Evolutionary conservation across 140 eudicot species (phyloP), one percentile per base, ranked within the genome.

Genomic region (Bidens hawaiensis): DNA sequence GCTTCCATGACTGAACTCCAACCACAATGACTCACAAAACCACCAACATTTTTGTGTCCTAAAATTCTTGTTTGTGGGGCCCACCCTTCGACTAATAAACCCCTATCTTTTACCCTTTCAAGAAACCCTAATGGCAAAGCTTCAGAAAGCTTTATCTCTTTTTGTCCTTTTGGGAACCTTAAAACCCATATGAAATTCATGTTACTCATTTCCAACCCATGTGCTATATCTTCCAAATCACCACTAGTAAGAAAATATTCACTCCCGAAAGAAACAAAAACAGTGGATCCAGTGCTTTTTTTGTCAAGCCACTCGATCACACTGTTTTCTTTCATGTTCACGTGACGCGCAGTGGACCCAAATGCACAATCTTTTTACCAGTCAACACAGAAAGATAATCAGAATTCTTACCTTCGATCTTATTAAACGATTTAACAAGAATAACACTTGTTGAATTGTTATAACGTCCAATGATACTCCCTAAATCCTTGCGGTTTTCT

Each of bases 1-100:
- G 72, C 72, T 45, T 77, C 82, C 67, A 77, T 30, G 0, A 72
- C 58, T 3, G 82, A 77, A 34, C 60, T 71, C 78, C 82, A 71
- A 2, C 82, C 78, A 65, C 82, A 79, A 33, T 79, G 84, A 42
- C 77, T 74, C 49, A 75, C 72, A 53, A 79, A 79, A 3, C 81
- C 85, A 6, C 81, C 85, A 0, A 65, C 6, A 12, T 55, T 65
- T 42, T 54, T 14, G 23, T 79, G 85, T 34, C 56, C 28, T 13
- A 79, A 18, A 12, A 79, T 70, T 31, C 33, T 65, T 36, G 58
- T 48, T 34, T 79, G 81, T 46, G 85, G 81, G 0, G 78, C 85
- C 85, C 85, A 79, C 21, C 70, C 45, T 62, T 75, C 71, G 7
- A 72, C 51, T 22, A 77, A 28, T 23, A 52, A 24, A 21, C 82